These are phyloP conservation scores for Penicillium paradoxum DNA, from an alignment of 495 filamentous ascomycete species.

Conservation along the genomic window DNA sequence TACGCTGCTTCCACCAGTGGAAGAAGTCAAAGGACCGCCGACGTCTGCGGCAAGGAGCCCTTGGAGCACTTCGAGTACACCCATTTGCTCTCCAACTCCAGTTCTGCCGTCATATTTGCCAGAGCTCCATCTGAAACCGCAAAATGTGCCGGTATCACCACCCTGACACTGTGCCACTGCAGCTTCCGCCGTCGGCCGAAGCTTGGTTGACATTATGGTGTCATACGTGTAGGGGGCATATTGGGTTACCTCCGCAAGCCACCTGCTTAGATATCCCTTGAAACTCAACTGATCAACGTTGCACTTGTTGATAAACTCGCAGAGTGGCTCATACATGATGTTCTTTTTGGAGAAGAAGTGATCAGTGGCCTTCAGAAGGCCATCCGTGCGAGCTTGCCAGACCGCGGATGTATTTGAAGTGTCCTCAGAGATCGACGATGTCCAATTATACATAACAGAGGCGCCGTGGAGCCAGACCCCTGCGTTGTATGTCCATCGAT, in stretches of 20 bases:
- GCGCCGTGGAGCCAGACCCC: constrained; percentile 14
- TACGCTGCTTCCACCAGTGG: constrained; percentile 13
- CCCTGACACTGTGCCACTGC: constrained; percentile 36
- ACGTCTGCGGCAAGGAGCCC: constrained; percentile 15
- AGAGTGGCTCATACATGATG: constrained; percentile 39
- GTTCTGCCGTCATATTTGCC: constrained; percentile 30
- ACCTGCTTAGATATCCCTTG: constrained; percentile 44
- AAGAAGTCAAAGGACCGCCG: constrained; percentile 4
- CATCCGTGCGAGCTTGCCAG: constrained; percentile 50
- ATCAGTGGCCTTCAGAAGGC: constrained; percentile 48
- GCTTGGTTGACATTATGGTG: constrained; percentile 18
- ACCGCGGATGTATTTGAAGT: constrained; percentile 20
- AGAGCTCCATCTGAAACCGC: constrained; percentile 23
- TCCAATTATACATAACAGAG: constrained; percentile 23
- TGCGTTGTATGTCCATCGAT: constrained; percentile 13
- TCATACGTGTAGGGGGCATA: constrained; percentile 33
- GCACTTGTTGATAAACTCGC: constrained; percentile 32
- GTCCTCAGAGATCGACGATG: constrained; percentile 29
- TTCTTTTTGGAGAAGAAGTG: constrained; percentile 51
- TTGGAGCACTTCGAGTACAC: constrained; percentile 62
- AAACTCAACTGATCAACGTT: constrained; percentile 39
- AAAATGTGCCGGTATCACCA: constrained; percentile 16
- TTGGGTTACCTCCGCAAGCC: constrained; percentile 35
- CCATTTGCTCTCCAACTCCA: constrained; percentile 62
- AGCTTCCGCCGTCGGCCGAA: constrained; percentile 30